These are phyloP conservation scores for Salvia sclarea DNA, from an alignment of 305 asterid genomes.

Conservation along the genomic window DNA sequence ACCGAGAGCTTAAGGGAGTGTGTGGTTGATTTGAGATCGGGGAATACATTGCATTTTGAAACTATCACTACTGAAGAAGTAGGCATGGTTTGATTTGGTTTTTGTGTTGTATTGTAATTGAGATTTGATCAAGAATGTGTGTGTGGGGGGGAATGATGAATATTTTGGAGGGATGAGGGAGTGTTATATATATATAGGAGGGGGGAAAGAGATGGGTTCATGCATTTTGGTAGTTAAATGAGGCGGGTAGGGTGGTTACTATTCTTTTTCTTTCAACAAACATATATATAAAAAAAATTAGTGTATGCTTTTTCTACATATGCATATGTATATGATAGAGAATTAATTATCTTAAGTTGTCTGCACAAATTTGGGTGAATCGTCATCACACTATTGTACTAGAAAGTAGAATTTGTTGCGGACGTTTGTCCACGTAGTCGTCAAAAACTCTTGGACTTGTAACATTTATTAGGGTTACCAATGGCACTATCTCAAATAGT, in stretches of 20 bases:
- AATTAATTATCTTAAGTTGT: not conserved
- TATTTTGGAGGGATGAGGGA: too few relatives aligned
- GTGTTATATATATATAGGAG: not conserved
- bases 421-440: conserved; percentile 28
- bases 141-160: too few relatives aligned
- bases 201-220: conserved; percentile 25
- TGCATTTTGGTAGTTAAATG: conserved; percentile 39
- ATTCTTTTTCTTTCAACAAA: not conserved
- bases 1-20: conserved; percentile 77
- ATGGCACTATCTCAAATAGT: too few relatives aligned
- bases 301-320: too few relatives aligned
- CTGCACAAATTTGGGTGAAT: not conserved
- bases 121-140: not conserved
- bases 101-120: not conserved
- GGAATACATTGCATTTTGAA: conserved; percentile 65
- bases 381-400: not conserved
- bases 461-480: not conserved
- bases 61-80: conserved; percentile 64
- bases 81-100: conserved; percentile 51
- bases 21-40: conserved; percentile 48
- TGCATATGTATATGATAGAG: too few relatives aligned
- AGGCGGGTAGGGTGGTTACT: conserved; percentile 28
- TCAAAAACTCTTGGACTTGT: not conserved
- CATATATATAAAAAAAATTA: too few relatives aligned
- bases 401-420: not conserved